Conservation (phyloP, 2,329 filamentous ascomycete genomes). For the Beauveria scarabaeidicola region DNA sequence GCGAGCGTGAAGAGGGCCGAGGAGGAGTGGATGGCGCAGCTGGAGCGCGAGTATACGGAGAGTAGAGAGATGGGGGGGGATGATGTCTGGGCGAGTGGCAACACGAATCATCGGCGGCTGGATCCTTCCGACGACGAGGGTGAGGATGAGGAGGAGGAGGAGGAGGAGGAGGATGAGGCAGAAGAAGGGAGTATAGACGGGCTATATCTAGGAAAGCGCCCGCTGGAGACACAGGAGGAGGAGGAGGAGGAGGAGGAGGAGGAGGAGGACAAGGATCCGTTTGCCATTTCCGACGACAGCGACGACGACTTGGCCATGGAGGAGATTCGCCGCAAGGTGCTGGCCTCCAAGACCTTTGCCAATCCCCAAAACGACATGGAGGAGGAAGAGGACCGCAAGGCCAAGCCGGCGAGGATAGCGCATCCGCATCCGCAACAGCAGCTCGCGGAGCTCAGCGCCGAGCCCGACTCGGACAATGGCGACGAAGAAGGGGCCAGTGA, state of each 20-base stretch:
- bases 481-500: conserved; percentile 48
- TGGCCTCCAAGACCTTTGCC: conserved; percentile 82
- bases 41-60: conserved; percentile 83
- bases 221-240: conserved; percentile 25
- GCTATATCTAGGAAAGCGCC: conserved; percentile 52
- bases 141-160: conserved; percentile 40
- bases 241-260: conserved; percentile 43
- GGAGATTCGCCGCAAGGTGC: conserved; percentile 79
- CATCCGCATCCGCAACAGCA: conserved; percentile 48
- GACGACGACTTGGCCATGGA: conserved; percentile 85
- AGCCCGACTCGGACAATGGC: conserved; percentile 63
- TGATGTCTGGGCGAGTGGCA: conserved; percentile 86
- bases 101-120: conserved; percentile 61
- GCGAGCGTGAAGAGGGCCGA: conserved; percentile 77
- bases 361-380: conserved; percentile 25
- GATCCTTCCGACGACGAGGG: conserved; percentile 50
- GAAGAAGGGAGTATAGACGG: conserved; percentile 43
- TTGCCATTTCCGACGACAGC: conserved; percentile 67
- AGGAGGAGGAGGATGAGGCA: conserved; percentile 35
- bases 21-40: conserved; percentile 76
- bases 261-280: conserved; percentile 53
- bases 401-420: conserved; percentile 55
- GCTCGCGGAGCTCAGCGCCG: conserved; percentile 53
- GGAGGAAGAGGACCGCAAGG: conserved; percentile 32
- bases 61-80: conserved; percentile 61